These are phyloP conservation scores for Backusella mclennaniae DNA, from an alignment of 192 early-diverging fungal species.

Conservation along the genomic window DNA sequence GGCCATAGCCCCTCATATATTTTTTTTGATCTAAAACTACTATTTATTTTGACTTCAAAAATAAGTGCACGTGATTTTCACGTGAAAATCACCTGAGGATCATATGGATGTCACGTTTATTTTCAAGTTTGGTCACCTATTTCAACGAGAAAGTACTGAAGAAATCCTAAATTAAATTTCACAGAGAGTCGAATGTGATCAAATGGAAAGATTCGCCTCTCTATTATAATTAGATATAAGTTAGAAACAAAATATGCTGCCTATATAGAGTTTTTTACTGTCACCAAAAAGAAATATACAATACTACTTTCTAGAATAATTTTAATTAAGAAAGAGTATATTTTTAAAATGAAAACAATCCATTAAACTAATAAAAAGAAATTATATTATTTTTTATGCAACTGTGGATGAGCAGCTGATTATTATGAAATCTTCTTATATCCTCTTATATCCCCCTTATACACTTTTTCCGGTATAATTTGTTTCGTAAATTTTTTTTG, in stretches of 20 bases:
- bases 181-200: neutral
- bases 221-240: neutral
- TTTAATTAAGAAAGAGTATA: neutral
- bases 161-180: neutral
- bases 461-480: too few species aligned
- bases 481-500: too few species aligned
- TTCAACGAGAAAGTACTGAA: neutral
- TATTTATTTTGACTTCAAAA: neutral
- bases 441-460: too few species aligned
- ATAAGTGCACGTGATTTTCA: neutral
- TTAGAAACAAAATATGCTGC: neutral
- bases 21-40: neutral
- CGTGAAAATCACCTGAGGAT: neutral
- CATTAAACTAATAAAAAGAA: neutral
- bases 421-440: too few species aligned
- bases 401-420: neutral
- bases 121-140: too few species aligned
- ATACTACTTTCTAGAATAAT: neutral
- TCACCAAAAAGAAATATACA: too few species aligned
- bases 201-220: neutral
- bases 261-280: neutral
- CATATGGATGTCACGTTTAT: too few species aligned
- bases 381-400: neutral
- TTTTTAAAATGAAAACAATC: neutral
- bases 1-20: slow-evolving; percentile 51